A percentile compares a stretch with the other conserved stretches of the same genome.
phyloP scores from a whole-genome alignment of 768 basidiomycete genomes.

The Udeniomyces megalosporus region DNA sequence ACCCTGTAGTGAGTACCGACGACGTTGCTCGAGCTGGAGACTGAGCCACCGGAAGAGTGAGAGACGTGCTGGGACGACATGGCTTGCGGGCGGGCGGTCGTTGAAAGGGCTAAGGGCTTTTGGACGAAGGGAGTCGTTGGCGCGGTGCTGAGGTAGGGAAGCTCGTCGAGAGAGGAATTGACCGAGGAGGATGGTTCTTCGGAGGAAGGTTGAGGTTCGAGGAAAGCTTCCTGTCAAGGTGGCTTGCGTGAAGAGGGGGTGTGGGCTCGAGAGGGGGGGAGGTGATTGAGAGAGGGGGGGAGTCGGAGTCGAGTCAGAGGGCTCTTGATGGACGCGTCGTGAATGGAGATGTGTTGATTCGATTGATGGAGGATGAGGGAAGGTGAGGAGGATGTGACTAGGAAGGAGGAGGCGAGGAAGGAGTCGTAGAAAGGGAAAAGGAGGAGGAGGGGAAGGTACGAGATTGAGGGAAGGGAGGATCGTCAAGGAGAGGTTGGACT shows the following conservation, averaged over 20 bases:
- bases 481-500: too few relatives aligned
- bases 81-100: not conserved
- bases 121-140: not conserved
- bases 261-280: not conserved
- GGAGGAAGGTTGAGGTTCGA: not conserved
- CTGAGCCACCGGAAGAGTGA: not conserved
- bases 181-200: not conserved
- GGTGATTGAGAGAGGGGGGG: too few relatives aligned
- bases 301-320: not conserved
- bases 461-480: not conserved
- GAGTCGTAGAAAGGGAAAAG: not conserved
- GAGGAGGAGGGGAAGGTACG: not conserved
- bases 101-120: not conserved
- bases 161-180: not conserved
- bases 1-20: conserved; percentile 96
- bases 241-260: too few relatives aligned
- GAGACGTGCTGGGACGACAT: conserved; percentile 9
- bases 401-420: not conserved
- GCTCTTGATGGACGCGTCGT: too few relatives aligned
- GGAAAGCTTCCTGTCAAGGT: too few relatives aligned
- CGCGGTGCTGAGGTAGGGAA: not conserved
- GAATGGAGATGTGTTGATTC: not conserved
- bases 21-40: conserved; percentile 33
- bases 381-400: not conserved
- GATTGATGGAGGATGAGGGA: not conserved